A percentile compares a stretch with the other conserved stretches of the same genome.
phyloP scores from a whole-genome alignment of 805 yeast genomes.

The Candida multigemmis region DNA sequence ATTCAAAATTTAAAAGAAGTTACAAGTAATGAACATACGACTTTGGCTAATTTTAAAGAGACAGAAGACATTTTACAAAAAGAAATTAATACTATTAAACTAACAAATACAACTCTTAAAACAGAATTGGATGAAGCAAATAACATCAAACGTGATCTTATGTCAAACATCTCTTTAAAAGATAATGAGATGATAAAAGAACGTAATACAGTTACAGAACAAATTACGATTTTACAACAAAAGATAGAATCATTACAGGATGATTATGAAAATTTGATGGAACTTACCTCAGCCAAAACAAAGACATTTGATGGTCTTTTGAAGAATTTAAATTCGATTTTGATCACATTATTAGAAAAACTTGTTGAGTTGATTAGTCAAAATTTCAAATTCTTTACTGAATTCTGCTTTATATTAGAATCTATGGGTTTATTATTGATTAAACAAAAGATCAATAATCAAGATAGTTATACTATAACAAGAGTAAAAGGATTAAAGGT shows the following conservation, averaged over 20 bases:
- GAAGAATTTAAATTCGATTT: slow-evolving; percentile 11
- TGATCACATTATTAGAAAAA: slow-evolving; percentile 8
- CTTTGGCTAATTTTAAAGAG: neutral
- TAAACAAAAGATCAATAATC: slow-evolving; percentile 21
- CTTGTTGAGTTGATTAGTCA: slow-evolving; percentile 8
- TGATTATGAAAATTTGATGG: slow-evolving; percentile 34
- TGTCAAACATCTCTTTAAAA: slow-evolving; percentile 59
- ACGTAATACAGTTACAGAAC: slow-evolving; percentile 37
- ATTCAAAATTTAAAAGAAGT: too few relatives aligned
- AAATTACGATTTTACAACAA: slow-evolving; percentile 33
- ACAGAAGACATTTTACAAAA: too few relatives aligned
- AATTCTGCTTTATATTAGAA: slow-evolving; percentile 52
- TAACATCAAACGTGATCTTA: slow-evolving; percentile 49
- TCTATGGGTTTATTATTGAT: slow-evolving; percentile 68
- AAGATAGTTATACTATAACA: slow-evolving; percentile 39
- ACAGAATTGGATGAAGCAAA: slow-evolving; percentile 13
- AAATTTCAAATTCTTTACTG: slow-evolving; percentile 25
- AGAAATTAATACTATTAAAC: neutral
- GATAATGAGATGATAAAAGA: slow-evolving; percentile 53
- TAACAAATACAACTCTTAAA: slow-evolving; percentile 5
- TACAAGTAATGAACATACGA: too few relatives aligned
- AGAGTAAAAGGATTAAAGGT: slow-evolving; percentile 75
- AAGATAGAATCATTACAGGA: slow-evolving; percentile 41
- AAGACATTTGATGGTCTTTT: slow-evolving; percentile 18
- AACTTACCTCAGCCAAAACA: slow-evolving; percentile 20